These are phyloP conservation scores for Lepraria neglecta DNA, from an alignment of 495 filamentous ascomycete species.

Conservation along the genomic window DNA sequence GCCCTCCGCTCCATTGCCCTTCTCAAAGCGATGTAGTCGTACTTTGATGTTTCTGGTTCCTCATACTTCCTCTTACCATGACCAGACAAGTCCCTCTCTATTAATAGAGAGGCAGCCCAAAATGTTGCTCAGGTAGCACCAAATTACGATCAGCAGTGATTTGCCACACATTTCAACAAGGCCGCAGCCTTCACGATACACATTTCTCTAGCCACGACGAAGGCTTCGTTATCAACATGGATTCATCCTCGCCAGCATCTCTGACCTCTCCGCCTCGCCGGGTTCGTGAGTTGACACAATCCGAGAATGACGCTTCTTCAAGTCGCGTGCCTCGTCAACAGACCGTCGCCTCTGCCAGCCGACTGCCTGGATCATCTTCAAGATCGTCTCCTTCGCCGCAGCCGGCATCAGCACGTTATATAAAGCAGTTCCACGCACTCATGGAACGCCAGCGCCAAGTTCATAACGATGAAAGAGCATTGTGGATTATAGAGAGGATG, in stretches of 20 bases:
- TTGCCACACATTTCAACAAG: background rate
- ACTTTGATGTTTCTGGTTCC: background rate
- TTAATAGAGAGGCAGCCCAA: background rate
- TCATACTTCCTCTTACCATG: background rate
- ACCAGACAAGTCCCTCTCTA: background rate
- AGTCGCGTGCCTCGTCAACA: conserved; percentile 16
- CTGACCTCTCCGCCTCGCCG: background rate
- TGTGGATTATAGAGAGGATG: conserved; percentile 24
- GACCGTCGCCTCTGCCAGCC: conserved; percentile 16
- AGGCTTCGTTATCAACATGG: background rate
- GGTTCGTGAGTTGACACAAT: conserved; percentile 1
- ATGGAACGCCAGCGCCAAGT: conserved; percentile 25
- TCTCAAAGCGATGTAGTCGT: background rate
- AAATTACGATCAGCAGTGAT: background rate
- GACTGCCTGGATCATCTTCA: conserved; percentile 10
- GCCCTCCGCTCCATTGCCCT: background rate
- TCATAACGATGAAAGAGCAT: conserved; percentile 21
- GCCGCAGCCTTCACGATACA: background rate
- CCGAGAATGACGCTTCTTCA: conserved; percentile 6
- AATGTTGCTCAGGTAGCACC: background rate
- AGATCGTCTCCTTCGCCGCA: conserved; percentile 3
- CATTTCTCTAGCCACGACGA: background rate
- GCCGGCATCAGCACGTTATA: conserved; percentile 17
- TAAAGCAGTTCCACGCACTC: conserved; percentile 22
- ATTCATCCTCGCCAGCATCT: background rate